These are phyloP conservation scores for Neoscytalidium dimidiatum DNA, from an alignment of 2,329 filamentous ascomycete genomes.

Conservation along the genomic window DNA sequence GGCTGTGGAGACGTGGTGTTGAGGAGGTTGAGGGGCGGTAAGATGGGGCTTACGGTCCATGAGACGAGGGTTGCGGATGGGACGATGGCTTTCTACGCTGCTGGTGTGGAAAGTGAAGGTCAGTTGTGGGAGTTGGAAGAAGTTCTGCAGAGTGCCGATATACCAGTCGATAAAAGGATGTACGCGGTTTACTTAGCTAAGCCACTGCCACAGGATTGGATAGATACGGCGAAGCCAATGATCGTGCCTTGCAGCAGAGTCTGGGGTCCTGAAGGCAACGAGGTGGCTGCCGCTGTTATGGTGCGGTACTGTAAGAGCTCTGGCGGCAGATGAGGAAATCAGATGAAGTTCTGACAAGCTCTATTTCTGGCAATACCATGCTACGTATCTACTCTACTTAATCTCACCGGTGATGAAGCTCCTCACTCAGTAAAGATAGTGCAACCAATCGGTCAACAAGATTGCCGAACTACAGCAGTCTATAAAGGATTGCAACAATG, in stretches of 20 bases:
- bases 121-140: slow-evolving; percentile 4
- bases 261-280: slow-evolving; percentile 18
- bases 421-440: no score
- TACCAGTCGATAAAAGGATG: neutral
- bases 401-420: no score
- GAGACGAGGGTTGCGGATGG: slow-evolving; percentile 1
- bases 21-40: slow-evolving; percentile 26
- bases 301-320: neutral
- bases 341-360: no score
- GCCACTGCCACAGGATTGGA: neutral
- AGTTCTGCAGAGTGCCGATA: neutral
- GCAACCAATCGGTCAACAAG: no score
- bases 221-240: neutral
- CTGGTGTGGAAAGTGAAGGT: neutral
- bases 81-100: neutral
- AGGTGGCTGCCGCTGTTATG: slow-evolving; percentile 17
- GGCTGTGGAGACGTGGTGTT: slow-evolving; percentile 22
- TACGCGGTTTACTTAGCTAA: neutral
- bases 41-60: slow-evolving; percentile 22
- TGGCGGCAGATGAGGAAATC: neutral
- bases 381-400: no score
- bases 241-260: slow-evolving; percentile 21
- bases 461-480: no score
- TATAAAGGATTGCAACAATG: no score
- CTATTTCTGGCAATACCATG: no score